Evolutionary conservation across 306 rosid species (phyloP), one percentile per base, ranked within the genome.

Genomic region (Malus fusca): DNA sequence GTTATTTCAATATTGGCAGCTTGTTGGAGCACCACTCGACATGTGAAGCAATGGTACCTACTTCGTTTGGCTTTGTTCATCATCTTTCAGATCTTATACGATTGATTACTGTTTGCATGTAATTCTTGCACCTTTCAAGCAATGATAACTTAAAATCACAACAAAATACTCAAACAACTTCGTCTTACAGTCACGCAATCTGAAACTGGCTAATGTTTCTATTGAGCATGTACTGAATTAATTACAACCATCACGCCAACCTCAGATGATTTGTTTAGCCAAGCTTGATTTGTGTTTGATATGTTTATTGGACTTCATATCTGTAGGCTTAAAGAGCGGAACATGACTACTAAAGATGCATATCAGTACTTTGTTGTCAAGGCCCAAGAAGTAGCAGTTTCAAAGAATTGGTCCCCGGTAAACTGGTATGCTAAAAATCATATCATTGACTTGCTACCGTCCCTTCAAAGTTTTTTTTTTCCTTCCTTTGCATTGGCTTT

Each of bases 381-480:
- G 87, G 97, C 97, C 79, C 99, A 95, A 87, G 85, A 88, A 37
- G 84, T 92, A 37, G 99, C 97, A 11, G 68, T 95, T 80, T 92
- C 96, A 22, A 87, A 85, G 78, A 86, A 87, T 72, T 92, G 97
- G 99, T 88, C 73, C 81, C 99, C 99, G 1, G 97, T 95, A 72
- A 95, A 95, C 82, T 95, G 99, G 98, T 95, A 89, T 85, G 83
- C 48, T 76, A 40, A 59, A 14, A 52, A 28, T 43, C 73, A 66
- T 51, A 2, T 51, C 55, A 46, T 77, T 76, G 42, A 51, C 42
- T 65, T 56, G 26, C 31, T 76, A 51, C 22, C 28, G 8, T 72
- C 71, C 46, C 17, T 51, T 51, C 0, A 51, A 51, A 5, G 18
- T 15, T 51, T 6, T 51, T 6, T 51, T 51, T 15, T 31, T 31